Percentiles rank a stretch among this genome's conserved stretches.
Conservation (phyloP, 495 filamentous ascomycete species). For the Letharia columbiana region DNA sequence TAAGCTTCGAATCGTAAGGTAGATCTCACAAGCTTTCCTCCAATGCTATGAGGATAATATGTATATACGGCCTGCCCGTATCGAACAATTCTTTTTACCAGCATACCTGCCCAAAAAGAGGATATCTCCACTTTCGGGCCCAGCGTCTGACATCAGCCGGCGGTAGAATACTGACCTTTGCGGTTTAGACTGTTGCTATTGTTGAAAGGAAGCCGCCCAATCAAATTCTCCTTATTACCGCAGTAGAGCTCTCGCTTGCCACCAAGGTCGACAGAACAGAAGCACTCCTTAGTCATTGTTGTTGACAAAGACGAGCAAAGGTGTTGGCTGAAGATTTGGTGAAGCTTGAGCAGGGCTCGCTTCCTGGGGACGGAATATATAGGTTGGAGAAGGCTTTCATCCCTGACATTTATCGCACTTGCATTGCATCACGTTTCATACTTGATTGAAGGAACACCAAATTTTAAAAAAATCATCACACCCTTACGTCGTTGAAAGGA, state of each 20-base stretch:
- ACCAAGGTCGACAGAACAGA: background rate
- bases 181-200: background rate
- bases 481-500: background rate
- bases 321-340: background rate
- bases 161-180: background rate
- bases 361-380: background rate
- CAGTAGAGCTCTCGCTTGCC: background rate
- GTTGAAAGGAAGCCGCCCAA: background rate
- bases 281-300: background rate
- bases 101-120: background rate
- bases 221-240: background rate
- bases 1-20: background rate
- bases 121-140: background rate
- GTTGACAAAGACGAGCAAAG: background rate
- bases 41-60: background rate
- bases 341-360: slow-evolving; percentile 1
- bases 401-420: background rate
- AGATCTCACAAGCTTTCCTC: background rate
- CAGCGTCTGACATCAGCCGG: slow-evolving; percentile 6
- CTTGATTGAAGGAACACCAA: background rate
- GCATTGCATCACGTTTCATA: slow-evolving; percentile 4
- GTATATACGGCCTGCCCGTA: background rate
- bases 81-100: background rate
- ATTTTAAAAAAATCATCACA: background rate
- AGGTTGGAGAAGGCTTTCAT: background rate